Evolutionary conservation across 768 basidiomycete species (phyloP), one percentile per base, ranked within the genome.

Genomic region (Strobilomyces echinocephalus): DNA sequence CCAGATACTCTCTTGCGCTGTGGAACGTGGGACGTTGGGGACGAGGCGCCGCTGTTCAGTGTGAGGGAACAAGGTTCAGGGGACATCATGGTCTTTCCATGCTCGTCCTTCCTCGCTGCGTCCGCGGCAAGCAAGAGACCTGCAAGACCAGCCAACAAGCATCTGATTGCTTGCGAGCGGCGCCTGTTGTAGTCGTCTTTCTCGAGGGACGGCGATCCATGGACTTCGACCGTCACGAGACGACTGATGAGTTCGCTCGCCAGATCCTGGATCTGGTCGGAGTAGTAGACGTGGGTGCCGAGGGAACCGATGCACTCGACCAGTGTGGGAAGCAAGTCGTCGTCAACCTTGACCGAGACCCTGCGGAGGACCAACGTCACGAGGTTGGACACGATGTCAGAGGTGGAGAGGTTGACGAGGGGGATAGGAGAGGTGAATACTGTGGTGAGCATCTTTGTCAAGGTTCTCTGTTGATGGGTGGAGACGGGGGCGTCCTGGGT

Each of bases 241-340:
- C 91, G 83, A 56, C 79, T 80, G 39, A 92, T 81, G 42, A 95
- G 72, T 68, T 95, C 94, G 51, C 83, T 85, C 2, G 91, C 83
- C 41, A 97, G 82, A 64, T 97, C 95, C 63, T 92, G 91, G 46
- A 94, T 91, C 70, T 97, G 95, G 69, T 97, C 95, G 36, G 91
- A 88, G 65, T 97, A 97, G 73, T 97, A 95, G 50, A 95, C 84
- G 63, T 95, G 93, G 11, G 87, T 84, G 34, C 92, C 92, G 11
- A 97, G 75, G 0, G 93, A 89, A 3, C 87, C 76, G 40, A 95
- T 86, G 63, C 88, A 87, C 50, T 83, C 77, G 8, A 94, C 86
- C 48, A 94, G 67, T 8, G 78, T 69, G 0, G 83, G 77, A 11
- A 97, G 72, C 10, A 92, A 74, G 8, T 75, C 55, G 60, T 95